These are phyloP conservation scores for Teratosphaeria viscida DNA, from an alignment of 2,329 filamentous ascomycete genomes.

Conservation along the genomic window DNA sequence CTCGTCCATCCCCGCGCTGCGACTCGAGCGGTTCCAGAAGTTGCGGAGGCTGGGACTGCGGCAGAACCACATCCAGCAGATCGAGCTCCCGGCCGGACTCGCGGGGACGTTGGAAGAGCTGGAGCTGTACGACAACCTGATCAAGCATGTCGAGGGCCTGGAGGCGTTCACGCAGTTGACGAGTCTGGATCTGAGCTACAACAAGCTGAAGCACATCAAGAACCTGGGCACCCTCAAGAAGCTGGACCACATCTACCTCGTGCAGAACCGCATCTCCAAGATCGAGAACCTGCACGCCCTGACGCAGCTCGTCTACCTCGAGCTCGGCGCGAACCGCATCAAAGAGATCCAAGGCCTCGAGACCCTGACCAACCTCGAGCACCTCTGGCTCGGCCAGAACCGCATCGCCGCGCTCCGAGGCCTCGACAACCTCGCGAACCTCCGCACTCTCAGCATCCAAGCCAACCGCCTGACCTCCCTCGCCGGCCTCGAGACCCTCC, in stretches of 20 bases:
- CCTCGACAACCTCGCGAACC: constrained; percentile 61
- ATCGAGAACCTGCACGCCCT: constrained; percentile 79
- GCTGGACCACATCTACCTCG: constrained; percentile 77
- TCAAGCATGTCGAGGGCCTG: constrained; percentile 74
- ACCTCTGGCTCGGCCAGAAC: constrained; percentile 93
- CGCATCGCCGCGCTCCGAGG: constrained; percentile 80
- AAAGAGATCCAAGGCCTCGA: constrained; percentile 80
- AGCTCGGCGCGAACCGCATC: constrained; percentile 87
- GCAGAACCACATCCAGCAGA: constrained; percentile 76
- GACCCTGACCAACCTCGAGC: constrained; percentile 62
- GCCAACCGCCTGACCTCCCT: constrained; percentile 82
- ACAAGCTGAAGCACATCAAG: constrained; percentile 99
- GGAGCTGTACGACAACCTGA: constrained; percentile 93
- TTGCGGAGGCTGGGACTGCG: constrained; percentile 68
- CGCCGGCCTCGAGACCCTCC: constrained; percentile 60
- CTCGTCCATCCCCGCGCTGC: constrained; percentile 63
- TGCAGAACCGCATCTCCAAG: constrained; percentile 83
- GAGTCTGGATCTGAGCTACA: constrained; percentile 86
- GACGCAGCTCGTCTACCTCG: constrained; percentile 66
- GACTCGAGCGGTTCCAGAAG: constrained; percentile 72
- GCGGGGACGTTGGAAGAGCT: constrained; percentile 65
- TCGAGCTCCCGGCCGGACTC: constrained; percentile 61
- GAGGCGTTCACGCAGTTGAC: constrained; percentile 67
- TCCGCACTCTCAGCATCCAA: constrained; percentile 86
- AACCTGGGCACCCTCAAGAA: constrained; percentile 66